Evolutionary conservation across 306 rosid genomes (phyloP).

Genomic region (Rubus parviflorus): DNA sequence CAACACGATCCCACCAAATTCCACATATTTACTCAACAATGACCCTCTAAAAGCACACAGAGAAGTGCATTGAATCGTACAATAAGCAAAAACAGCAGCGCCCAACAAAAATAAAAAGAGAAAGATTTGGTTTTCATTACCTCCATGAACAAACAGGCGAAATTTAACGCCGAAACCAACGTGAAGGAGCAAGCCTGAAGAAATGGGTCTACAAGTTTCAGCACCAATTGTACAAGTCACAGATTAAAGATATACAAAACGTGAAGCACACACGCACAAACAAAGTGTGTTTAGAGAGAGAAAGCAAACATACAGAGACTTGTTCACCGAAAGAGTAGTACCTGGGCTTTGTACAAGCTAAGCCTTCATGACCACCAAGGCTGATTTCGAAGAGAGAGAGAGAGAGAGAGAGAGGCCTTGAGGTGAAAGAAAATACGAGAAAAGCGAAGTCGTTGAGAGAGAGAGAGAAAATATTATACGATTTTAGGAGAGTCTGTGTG

Average conservation of each 20-base stretch:
- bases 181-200: constrained; percentile 49
- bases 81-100: constrained; percentile 26
- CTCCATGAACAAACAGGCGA: constrained; percentile 42
- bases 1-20: constrained; percentile 60
- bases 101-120: background rate
- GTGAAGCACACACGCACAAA: constrained; percentile 31
- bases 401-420: constrained; percentile 9
- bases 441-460: constrained; percentile 49
- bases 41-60: constrained; percentile 24
- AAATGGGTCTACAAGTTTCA: constrained; percentile 54
- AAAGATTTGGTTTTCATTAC: constrained; percentile 25
- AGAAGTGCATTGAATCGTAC: constrained; percentile 46
- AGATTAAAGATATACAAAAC: constrained; percentile 55
- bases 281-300: background rate
- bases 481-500: constrained; percentile 3
- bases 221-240: constrained; percentile 50
- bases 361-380: constrained; percentile 64
- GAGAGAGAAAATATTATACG: constrained; percentile 14
- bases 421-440: background rate
- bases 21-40: constrained; percentile 30
- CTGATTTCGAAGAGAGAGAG: constrained; percentile 33
- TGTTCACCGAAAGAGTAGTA: constrained; percentile 4
- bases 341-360: constrained; percentile 50
- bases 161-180: constrained; percentile 33
- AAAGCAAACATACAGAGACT: constrained; percentile 14